Percentiles rank a stretch among this genome's conserved stretches.
Evolutionary conservation across 495 filamentous ascomycete genomes (phyloP).

Genomic region (Penicillium dipodomyicola): DNA sequence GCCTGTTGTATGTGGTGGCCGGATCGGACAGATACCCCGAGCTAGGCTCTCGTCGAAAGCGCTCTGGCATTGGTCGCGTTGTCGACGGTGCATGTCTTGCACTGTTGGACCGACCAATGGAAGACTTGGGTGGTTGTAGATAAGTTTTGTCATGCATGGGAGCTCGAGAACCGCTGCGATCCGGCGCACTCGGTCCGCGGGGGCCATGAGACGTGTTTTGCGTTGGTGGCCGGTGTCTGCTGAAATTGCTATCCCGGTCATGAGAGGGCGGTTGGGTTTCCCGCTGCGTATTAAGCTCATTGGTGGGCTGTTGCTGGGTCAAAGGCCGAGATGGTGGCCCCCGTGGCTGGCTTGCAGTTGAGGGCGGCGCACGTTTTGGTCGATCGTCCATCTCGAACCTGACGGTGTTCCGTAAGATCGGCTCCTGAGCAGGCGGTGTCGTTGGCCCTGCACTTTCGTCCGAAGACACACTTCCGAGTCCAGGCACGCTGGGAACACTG

Average conservation of each 20-base stretch:
- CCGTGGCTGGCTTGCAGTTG: conserved; percentile 15
- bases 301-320: conserved; percentile 1
- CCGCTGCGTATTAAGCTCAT: not conserved
- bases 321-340: conserved; percentile 9
- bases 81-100: conserved; percentile 11
- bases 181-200: not conserved
- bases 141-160: conserved; percentile 7
- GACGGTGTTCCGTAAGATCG: conserved; percentile 16
- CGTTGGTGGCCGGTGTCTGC: conserved; percentile 3
- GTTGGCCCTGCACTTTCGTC: conserved; percentile 36
- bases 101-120: conserved; percentile 25
- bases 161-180: conserved; percentile 10
- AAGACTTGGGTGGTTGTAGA: not conserved
- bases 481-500: conserved; percentile 14
- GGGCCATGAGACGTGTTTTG: conserved; percentile 8
- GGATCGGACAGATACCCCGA: conserved; percentile 33
- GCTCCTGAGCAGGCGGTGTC: conserved; percentile 35
- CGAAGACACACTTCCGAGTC: conserved; percentile 32
- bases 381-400: conserved; percentile 2
- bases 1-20: conserved; percentile 14
- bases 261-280: conserved; percentile 1
- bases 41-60: conserved; percentile 6
- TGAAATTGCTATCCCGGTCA: not conserved
- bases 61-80: conserved; percentile 1
- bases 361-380: conserved; percentile 5